Evolutionary conservation across 1,284 basidiomycete genomes (phyloP).

Genomic region (Sanghuangporus weigelae): DNA sequence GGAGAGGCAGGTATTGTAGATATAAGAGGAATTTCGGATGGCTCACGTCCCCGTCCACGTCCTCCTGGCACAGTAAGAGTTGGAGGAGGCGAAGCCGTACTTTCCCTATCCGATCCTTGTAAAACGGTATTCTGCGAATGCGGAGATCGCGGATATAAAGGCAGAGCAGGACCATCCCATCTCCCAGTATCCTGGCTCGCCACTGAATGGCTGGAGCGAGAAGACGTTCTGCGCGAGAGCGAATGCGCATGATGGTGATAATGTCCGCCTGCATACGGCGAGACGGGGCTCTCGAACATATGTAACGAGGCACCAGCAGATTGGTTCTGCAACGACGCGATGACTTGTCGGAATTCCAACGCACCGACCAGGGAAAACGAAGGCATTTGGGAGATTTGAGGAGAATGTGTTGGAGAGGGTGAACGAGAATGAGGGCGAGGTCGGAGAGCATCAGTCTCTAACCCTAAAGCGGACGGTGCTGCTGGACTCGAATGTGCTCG

Average conservation of each 20-base stretch:
- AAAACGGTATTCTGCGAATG: slow-evolving; percentile 22
- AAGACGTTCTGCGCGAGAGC: slow-evolving; percentile 24
- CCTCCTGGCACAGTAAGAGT: background rate
- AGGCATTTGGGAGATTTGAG: slow-evolving; percentile 50
- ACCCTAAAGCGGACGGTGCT: slow-evolving; percentile 31
- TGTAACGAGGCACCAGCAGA: slow-evolving; percentile 51
- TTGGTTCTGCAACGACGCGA: slow-evolving; percentile 69
- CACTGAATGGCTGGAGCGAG: slow-evolving; percentile 19
- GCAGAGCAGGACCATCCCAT: slow-evolving; percentile 42
- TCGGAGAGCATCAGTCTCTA: slow-evolving; percentile 35
- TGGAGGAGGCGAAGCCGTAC: background rate
- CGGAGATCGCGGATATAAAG: slow-evolving; percentile 44
- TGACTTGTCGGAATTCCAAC: slow-evolving; percentile 89
- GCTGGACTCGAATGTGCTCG: slow-evolving; percentile 14
- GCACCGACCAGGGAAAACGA: slow-evolving; percentile 90
- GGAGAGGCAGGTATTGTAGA: slow-evolving; percentile 22
- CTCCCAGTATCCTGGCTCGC: slow-evolving; percentile 37
- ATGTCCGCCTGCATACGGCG: slow-evolving; percentile 70
- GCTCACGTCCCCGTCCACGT: background rate
- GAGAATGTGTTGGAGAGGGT: slow-evolving; percentile 32
- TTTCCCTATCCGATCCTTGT: background rate
- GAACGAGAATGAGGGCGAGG: slow-evolving; percentile 33
- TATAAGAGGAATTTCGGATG: slow-evolving; percentile 23
- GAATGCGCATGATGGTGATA: slow-evolving; percentile 39
- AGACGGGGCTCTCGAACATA: slow-evolving; percentile 63